Conservation (phyloP, 2,329 filamentous ascomycete genomes). For the Apiospora pterosperma region DNA sequence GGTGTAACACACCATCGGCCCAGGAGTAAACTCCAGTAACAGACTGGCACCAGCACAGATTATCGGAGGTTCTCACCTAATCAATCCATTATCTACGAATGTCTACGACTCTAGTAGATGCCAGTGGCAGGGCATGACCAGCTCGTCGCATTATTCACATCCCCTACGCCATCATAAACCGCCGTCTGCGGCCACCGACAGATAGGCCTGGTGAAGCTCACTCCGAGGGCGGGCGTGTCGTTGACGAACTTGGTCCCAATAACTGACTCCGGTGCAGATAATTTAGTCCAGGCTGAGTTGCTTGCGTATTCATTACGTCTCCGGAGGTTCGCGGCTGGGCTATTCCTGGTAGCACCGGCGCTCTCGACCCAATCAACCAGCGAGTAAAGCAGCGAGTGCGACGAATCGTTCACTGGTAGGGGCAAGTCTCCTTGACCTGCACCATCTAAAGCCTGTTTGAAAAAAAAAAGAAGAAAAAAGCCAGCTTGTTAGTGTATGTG, state of each 20-base stretch:
- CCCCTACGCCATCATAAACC: conserved; percentile 18
- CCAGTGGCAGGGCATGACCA: conserved; percentile 19
- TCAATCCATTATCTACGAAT: not conserved
- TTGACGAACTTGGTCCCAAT: conserved; percentile 27
- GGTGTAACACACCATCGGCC: not conserved
- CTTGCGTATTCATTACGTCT: conserved; percentile 32
- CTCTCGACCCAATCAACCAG: conserved; percentile 48
- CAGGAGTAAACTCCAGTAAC: not conserved
- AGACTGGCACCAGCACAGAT: not conserved
- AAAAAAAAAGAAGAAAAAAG: not conserved
- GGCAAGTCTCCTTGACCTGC: conserved; percentile 8
- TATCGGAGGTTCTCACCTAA: not conserved
- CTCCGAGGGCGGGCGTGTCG: conserved; percentile 16
- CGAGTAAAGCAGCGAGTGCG: conserved; percentile 45
- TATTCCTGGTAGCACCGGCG: conserved; percentile 15
- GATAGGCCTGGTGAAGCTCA: conserved; percentile 22
- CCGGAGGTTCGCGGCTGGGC: conserved; percentile 24
- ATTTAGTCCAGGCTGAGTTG: conserved; percentile 31
- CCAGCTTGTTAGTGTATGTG: not conserved
- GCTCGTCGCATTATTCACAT: conserved; percentile 15
- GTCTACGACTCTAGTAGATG: not conserved
- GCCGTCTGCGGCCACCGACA: conserved; percentile 25
- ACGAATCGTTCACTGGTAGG: conserved; percentile 27
- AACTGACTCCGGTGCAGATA: conserved; percentile 18
- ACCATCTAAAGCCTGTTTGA: conserved; percentile 7